Evolutionary conservation across 176 grass and related monocot genomes (phyloP).

Genomic region (Melocanna baccifera): DNA sequence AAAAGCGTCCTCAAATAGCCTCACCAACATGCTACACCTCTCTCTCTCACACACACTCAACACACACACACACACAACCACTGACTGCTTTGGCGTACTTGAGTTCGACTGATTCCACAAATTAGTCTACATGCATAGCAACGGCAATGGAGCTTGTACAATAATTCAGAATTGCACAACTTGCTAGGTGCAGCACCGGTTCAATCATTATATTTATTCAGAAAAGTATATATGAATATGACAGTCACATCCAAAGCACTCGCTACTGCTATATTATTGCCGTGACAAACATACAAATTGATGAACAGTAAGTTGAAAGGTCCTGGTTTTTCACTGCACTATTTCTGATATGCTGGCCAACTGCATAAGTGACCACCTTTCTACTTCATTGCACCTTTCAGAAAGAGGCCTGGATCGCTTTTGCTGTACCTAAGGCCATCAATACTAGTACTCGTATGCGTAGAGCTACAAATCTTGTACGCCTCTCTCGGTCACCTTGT

Average conservation of each 20-base stretch:
- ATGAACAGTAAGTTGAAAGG: conserved; percentile 23
- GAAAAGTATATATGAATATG: conserved; percentile 17
- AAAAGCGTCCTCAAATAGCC: not conserved
- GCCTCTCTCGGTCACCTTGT: not conserved
- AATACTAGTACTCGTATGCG: conserved; percentile 26
- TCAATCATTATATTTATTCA: conserved; percentile 18
- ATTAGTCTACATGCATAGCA: not conserved
- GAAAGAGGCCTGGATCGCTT: conserved; percentile 3
- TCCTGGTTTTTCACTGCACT: conserved; percentile 1
- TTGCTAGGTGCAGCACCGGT: not conserved
- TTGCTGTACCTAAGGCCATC: conserved; percentile 1
- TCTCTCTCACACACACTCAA: too few relatives aligned
- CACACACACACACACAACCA: too few relatives aligned
- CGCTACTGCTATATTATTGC: too few relatives aligned
- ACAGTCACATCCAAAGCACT: not conserved
- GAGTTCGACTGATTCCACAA: not conserved
- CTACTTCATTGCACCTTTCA: conserved; percentile 34
- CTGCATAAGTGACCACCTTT: conserved; percentile 30
- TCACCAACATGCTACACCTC: not conserved
- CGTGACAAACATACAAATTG: not conserved
- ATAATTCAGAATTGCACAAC: conserved; percentile 18
- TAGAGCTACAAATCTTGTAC: conserved; percentile 24
- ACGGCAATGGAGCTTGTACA: not conserved
- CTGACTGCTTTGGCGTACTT: not conserved
- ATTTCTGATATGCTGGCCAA: conserved; percentile 29